Evolutionary conservation across 441 rosid genomes (phyloP).

Genomic region (Viola pubescens): DNA sequence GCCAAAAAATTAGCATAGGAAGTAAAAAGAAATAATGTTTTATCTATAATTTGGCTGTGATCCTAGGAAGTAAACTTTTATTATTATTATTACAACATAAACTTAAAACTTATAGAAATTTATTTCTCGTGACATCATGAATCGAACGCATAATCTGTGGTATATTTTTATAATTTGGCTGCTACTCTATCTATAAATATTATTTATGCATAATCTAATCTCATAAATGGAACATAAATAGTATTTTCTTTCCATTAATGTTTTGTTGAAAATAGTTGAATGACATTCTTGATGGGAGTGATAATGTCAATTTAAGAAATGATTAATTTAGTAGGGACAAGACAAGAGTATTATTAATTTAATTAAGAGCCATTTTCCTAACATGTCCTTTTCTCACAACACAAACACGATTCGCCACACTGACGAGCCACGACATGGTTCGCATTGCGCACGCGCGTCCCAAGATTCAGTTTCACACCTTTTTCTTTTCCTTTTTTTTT

Average conservation of each 20-base stretch:
- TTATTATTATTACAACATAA: no score
- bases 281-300: constrained; percentile 38
- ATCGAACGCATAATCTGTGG: no score
- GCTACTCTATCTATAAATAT: neutral
- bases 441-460: constrained; percentile 10
- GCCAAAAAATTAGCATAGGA: no score
- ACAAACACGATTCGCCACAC: constrained; percentile 26
- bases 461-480: neutral
- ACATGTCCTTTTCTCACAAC: neutral
- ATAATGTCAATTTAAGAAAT: constrained; percentile 7
- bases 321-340: neutral
- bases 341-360: no score
- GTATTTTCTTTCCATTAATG: constrained; percentile 11
- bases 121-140: no score
- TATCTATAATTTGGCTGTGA: no score
- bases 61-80: no score
- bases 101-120: no score
- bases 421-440: constrained; percentile 16
- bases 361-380: neutral
- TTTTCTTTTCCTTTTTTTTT: no score
- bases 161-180: constrained; percentile 12
- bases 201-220: neutral
- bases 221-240: constrained; percentile 18
- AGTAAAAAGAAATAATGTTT: no score
- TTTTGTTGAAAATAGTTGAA: constrained; percentile 4